Conservation (phyloP, 2,329 filamentous ascomycete genomes). For the Chrysoporthe deuterocubensis region DNA sequence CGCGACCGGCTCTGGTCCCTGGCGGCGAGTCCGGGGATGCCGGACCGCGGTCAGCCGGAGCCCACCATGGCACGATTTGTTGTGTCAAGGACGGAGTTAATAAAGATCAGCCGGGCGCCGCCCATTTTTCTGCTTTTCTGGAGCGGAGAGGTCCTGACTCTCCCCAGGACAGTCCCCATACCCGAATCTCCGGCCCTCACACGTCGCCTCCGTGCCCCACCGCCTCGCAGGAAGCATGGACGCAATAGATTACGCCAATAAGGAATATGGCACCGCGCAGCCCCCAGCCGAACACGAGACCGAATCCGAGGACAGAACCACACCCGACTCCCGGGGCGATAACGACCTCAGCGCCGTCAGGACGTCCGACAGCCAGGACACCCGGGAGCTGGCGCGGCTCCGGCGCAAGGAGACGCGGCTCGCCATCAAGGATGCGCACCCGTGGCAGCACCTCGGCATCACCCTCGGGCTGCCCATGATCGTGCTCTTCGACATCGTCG, state of each 20-base stretch:
- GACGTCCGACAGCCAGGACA: neutral
- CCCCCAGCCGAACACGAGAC: neutral
- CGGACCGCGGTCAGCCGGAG: neutral
- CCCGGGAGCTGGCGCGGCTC: slow-evolving; percentile 11
- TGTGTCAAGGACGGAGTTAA: neutral
- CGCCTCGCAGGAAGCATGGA: neutral
- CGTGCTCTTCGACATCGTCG: slow-evolving; percentile 26
- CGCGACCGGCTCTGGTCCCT: neutral
- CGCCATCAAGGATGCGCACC: slow-evolving; percentile 21
- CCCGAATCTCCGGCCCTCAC: neutral
- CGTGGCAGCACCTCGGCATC: slow-evolving; percentile 26
- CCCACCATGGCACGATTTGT: neutral
- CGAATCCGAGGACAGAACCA: slow-evolving; percentile 1
- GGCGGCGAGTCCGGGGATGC: neutral
- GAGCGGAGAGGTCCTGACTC: neutral
- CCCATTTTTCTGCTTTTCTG: neutral
- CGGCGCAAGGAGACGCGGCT: slow-evolving; percentile 17
- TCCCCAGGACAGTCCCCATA: neutral
- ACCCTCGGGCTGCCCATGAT: slow-evolving; percentile 27
- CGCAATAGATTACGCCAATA: neutral
- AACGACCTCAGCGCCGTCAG: neutral
- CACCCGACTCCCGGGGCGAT: neutral
- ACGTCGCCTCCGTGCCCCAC: neutral
- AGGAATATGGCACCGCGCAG: slow-evolving; percentile 5
- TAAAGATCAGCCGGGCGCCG: neutral